Evolutionary conservation across 768 basidiomycete species (phyloP), one percentile per base, ranked within the genome.

Genomic region (Solioccasus polychromus): DNA sequence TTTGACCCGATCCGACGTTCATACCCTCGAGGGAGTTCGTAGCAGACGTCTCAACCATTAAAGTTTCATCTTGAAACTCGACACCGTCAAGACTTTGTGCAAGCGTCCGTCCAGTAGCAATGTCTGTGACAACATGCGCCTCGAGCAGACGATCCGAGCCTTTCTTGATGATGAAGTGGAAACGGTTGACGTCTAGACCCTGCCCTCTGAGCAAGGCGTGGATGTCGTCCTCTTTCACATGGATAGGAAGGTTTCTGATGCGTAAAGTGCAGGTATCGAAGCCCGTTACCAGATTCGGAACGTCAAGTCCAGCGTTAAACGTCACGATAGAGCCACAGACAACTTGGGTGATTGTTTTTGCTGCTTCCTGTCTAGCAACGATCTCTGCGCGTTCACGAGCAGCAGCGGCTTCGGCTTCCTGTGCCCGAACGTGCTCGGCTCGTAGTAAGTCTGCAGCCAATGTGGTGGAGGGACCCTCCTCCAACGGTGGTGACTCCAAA

Each of bases 261-360:
- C 58, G 71, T 20, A 83, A 58, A 9, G 68, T 68, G 52, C 74
- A 77, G 6, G 74, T 71, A 32, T 83, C 77, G 50, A 78, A 81
- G 4, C 77, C 79, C 15, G 73, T 67, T 22, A 77, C 57, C 24
- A 79, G 49, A 25, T 65, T 57, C 30, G 60, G 61, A 30, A 83
- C 63, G n/a, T 71, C 62, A 28, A 78, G 56, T 5, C 81, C 81
- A 3, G 77, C 72, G 23, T 67, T 67, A 32, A 68, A 80, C 3
- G 76, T 76, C 17, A 77, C 72, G 32, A 81, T 62, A 35, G 70
- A 73, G 7, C 72, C 74, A 17, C 67, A 66, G 14, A 79, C 71
- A n/a, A 76, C 50, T 39, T 68, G 69, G 43, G 63, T 73, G 10
- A 72, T 66, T 2, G 68, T 71, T 37, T 66, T 66, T 4, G 65